Base-by-base conservation (phyloP, 805 yeast genomes). In the Metschnikowia aberdeeniae region DNA sequence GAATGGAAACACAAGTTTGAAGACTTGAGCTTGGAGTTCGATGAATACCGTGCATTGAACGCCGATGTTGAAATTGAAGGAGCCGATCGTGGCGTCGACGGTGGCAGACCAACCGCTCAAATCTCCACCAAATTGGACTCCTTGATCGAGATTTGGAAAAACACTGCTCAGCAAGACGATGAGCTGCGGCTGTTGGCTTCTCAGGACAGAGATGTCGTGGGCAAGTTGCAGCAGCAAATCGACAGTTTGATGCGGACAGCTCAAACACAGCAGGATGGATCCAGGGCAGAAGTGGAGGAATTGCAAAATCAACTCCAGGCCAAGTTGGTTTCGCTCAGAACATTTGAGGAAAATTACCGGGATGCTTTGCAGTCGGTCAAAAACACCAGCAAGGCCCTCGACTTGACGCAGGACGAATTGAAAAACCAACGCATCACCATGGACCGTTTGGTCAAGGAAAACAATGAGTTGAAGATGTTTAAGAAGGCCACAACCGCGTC, bases 381-480 rank as follows among this genome's bases (percentile, higher is more conserved):
- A 54, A 87, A 82, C 60, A 82, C 92, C 11, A 82, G 84, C 45
- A 78, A 76, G 50, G 96, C 96, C 0, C 73, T 89, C 44, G 79
- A 79, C 38, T 58, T 82, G 52, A 83, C 92, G 7, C 89, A 89
- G 56, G 78, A 75, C 37, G 96, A 89, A 62, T 66, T 84, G 47
- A 72, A 73, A 28, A 79, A 74, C 59, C 82, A 79, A 59, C 83
- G 77, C 55, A 80, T 75, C 11, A 55, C 70, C 14, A 76, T 81
- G 47, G 78, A 73, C 39, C 75, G 75, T 51, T 70, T 89, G 43
- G 68, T 72, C 47, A 76, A 74, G 43, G 92, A 89, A 61, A 64
- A 86, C 44, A 87, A 86, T 47, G 90, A 86, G 51, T 68, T 85
- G 61, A 78, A 74, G 58, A 61, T 84, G 51, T 78, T 57, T 55